phyloP scores from a whole-genome alignment of 2,329 filamentous ascomycete genomes.

The Ciborinia camelliae region DNA sequence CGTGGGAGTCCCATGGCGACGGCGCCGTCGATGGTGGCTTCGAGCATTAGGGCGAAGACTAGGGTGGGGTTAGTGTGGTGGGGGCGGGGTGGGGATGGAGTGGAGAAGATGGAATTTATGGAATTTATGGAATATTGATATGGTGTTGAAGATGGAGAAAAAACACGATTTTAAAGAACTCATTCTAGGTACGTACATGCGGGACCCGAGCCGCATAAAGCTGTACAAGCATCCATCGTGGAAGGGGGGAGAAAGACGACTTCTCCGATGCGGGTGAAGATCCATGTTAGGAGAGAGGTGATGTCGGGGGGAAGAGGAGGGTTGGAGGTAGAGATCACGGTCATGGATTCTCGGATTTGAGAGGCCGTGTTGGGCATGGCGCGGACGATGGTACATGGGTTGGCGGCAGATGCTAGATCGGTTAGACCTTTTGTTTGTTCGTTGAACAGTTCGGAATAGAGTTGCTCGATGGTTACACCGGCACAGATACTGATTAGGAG shows the following conservation, averaged over 20 bases:
- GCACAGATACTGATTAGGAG: conserved; percentile 78
- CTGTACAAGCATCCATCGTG: conserved; percentile 70
- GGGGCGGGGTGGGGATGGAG: no score
- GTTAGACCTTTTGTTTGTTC: neutral
- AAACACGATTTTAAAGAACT: no score
- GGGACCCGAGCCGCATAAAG: conserved; percentile 70
- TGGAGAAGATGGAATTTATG: no score
- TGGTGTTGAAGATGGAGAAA: no score
- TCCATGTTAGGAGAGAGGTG: conserved; percentile 64
- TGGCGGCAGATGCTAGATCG: conserved; percentile 40
- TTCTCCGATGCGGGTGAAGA: conserved; percentile 71
- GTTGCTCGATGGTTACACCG: conserved; percentile 67
- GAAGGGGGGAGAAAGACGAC: conserved; percentile 64
- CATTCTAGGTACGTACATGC: conserved; percentile 42
- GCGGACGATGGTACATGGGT: conserved; percentile 44
- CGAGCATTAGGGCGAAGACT: conserved; percentile 68
- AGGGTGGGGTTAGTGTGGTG: conserved; percentile 36
- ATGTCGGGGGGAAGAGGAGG: conserved; percentile 55
- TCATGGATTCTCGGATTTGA: conserved; percentile 77
- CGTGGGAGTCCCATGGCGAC: conserved; percentile 76
- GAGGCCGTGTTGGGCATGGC: conserved; percentile 85
- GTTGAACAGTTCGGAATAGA: conserved; percentile 55
- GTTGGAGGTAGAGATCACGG: conserved; percentile 64
- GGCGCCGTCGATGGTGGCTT: conserved; percentile 72
- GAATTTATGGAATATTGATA: no score